Base-by-base conservation (phyloP, 139 green algal species). In the Zygnema circumcarinatum region DNA sequence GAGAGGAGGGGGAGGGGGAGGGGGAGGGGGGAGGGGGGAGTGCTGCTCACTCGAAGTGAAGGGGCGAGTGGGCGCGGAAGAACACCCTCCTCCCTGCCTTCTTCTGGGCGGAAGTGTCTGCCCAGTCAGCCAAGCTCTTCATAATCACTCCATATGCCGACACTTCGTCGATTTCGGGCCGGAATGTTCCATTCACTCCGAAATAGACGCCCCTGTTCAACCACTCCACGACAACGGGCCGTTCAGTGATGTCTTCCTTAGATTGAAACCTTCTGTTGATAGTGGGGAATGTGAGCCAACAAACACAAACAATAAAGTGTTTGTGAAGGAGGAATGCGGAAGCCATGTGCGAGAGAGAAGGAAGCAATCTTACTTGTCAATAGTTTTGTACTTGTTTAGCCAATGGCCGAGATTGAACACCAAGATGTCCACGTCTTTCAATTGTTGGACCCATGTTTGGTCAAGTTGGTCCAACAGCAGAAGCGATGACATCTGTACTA, bases 21-120 rank as follows among this genome's bases (percentile, higher is more conserved):
- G n/a, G n/a, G n/a, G n/a, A n/a, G n/a, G n/a, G n/a, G n/a, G n/a
- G n/a, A n/a, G n/a, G n/a, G n/a, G n/a, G n/a, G n/a, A n/a, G n/a
- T n/a, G n/a, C n/a, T n/a, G n/a, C 78, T 33, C 78, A 81, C n/a
- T 69, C 32, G 16, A 62, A 62, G 47, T 62, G 47, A 62, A 16
- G 7, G 16, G 47, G 47, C 7, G 47, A 62, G 16, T 62, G 16
- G 16, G 7, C 47, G 47, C 47, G 47, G 16, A 52, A 78, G 16
- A 78, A 78, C 7, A 16, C 7, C n/a, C n/a, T n/a, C n/a, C n/a
- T n/a, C n/a, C n/a, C n/a, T n/a, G n/a, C n/a, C n/a, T n/a, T n/a
- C n/a, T n/a, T n/a, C 47, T 62, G 47, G 16, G 47, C 16, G 16
- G 16, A 16, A 62, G 47, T 62, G 16, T 41, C 69, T 41, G 11